phyloP scores from a whole-genome alignment of 1,139 yeast genomes.

The Scheffersomyces insectosa region DNA sequence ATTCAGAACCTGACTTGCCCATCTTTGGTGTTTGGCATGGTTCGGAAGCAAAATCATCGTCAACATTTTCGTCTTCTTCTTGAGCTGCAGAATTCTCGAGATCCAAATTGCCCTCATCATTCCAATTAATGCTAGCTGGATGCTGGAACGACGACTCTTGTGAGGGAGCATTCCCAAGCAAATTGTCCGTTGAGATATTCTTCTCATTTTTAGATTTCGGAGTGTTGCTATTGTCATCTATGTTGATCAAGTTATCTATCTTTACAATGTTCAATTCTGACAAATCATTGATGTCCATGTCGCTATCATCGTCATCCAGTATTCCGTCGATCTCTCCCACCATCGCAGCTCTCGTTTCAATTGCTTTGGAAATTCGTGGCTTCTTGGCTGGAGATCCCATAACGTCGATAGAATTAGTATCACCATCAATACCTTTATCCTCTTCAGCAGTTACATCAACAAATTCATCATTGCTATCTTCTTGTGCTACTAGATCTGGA shows the following conservation, averaged over 20 bases:
- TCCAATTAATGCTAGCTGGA: conserved; percentile 48
- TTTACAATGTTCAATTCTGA: conserved; percentile 41
- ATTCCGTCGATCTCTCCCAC: conserved; percentile 7
- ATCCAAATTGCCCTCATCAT: conserved; percentile 35
- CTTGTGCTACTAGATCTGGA: conserved; percentile 3
- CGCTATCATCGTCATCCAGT: conserved; percentile 5
- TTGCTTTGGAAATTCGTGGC: conserved; percentile 7
- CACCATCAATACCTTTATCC: conserved; percentile 18
- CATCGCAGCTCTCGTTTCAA: conserved; percentile 3
- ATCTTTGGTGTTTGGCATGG: conserved; percentile 1
- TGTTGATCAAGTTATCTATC: conserved; percentile 40
- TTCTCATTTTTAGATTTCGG: background rate
- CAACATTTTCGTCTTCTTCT: conserved; percentile 8
- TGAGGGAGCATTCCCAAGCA: conserved; percentile 8
- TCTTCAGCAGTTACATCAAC: conserved; percentile 11
- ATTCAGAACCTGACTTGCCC: conserved; percentile 17
- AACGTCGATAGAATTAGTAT: conserved; percentile 13
- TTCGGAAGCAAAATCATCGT: conserved; percentile 1
- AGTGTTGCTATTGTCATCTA: conserved; percentile 10
- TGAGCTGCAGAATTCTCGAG: conserved; percentile 25
- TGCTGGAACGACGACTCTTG: conserved; percentile 41
- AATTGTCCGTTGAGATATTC: background rate
- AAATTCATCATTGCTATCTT: conserved; percentile 9
- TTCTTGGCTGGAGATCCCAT: conserved; percentile 17
- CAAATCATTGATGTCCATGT: conserved; percentile 38